Base-by-base conservation (phyloP, 371 early-diverging fungal species). In the Circinella umbellata region DNA sequence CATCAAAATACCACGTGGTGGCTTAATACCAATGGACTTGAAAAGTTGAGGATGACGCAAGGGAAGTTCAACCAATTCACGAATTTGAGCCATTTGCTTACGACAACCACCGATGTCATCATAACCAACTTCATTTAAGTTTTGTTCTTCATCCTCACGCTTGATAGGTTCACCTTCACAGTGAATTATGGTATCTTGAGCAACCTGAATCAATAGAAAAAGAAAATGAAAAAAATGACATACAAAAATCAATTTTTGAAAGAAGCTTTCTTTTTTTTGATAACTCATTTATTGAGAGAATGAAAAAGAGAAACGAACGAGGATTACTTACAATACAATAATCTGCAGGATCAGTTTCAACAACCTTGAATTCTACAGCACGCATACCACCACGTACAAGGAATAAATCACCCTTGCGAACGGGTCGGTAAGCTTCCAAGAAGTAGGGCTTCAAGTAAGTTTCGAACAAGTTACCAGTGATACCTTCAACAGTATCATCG, bases 31-130 rank as follows among this genome's bases (percentile, higher is more conserved):
- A 74, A 99, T 96, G 54, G 92, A 93, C 86, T 97, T 95, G 93
- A 98, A 99, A 35, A 93, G 82, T 81, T 96, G 96, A 59, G 99
- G 99, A 80, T 99, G 99, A 70, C 99, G 94, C 48, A 99, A 91
- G 42, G 99, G 99, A 55, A 99, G 90, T 79, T 99, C 99, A 39
- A 99, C 98, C 75, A 98, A 86, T 84, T 99, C 99, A 78, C 99
- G 96, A 70, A 99, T 99, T 86, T 99, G 99, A 13, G 99, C 99
- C 91, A 99, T 94, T 82, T 99, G 99, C 81, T 96, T 98, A 76
- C 99, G 94, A 80, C 94, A 94, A 69, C 99, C 99, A 80, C 99
- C 99, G 85, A 99, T 95, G 81, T 99, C 99, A 79, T 99, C 99
- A 81, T 99, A 99, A 63, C 99, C 99, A 64, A 99, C 95, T 73